Base-by-base conservation (phyloP, 2,329 filamentous ascomycete genomes). In the Penicillium sp. region DNA sequence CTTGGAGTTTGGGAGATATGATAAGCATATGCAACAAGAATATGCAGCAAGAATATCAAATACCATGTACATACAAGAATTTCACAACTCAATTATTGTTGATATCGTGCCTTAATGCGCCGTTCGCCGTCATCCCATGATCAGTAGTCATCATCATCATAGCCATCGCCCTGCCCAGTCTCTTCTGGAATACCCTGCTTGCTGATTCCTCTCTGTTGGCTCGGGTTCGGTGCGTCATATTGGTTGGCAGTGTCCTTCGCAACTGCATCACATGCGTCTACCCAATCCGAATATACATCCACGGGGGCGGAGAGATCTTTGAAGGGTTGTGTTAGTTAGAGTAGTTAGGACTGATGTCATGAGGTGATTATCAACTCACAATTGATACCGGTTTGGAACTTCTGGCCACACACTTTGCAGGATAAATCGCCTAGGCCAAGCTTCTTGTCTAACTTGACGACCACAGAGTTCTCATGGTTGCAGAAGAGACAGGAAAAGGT, bases 401-500 rank as follows among this genome's bases (percentile, higher is more conserved):
- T 88, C 78, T 97, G 93, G 3, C 91, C 93, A 76, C 94, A 99
- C 53, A 96, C 86, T 74, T 93, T 96, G 80, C 94, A 99, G 59
- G 88, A 86, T 27, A 99, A 82, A 60, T 89, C 86, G 47, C 93
- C 94, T 38, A 96, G 84, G 51, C 91, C 91, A 29, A 86, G 82
- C 75, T 97, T 97, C 82, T 96, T 96, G 74, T 99, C 92, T 50
- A 99, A 83, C 76, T 95, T 94, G 66, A 97, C 90, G 29, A 86
- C 84, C 52, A 99, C 90, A 0, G 93, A 91, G 65, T 91, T 94
- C 73, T 97, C 94, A 78, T 97, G 93, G 75, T 97, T 97, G 82
- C 94, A 99, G 79, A 99, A 99, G 46, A 99, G 87, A 74, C 94
- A 99, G 57, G 93, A 91, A 76, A 99, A 99, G n/a, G 86, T 85